These are phyloP conservation scores for Gossypium bickii DNA, from an alignment of 345 rosid genomes.

Conservation along the genomic window DNA sequence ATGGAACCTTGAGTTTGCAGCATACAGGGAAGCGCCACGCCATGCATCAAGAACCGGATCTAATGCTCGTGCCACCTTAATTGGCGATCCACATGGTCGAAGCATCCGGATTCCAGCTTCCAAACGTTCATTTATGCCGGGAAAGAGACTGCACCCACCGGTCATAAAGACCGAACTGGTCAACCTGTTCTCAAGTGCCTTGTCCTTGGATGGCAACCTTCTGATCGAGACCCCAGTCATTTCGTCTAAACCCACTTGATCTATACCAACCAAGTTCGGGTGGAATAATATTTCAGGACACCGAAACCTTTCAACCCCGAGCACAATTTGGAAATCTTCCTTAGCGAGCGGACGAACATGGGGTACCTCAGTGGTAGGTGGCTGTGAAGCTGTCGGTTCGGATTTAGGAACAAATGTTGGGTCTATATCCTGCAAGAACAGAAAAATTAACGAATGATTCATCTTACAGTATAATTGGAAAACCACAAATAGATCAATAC, in stretches of 20 bases:
- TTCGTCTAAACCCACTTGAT: slow-evolving; percentile 83
- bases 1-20: slow-evolving; percentile 50
- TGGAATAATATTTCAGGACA: slow-evolving; percentile 80
- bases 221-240: slow-evolving; percentile 74
- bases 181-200: slow-evolving; percentile 51
- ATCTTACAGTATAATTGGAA: background rate
- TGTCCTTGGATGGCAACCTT: slow-evolving; percentile 45
- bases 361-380: slow-evolving; percentile 50
- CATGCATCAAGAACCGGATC: slow-evolving; percentile 91
- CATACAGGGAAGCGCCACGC: slow-evolving; percentile 88
- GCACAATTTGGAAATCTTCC: slow-evolving; percentile 76
- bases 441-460: background rate
- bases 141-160: slow-evolving; percentile 70
- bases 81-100: slow-evolving; percentile 71
- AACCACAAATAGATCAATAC: background rate
- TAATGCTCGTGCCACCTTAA: slow-evolving; percentile 56
- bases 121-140: slow-evolving; percentile 63
- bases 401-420: slow-evolving; percentile 63
- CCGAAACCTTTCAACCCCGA: slow-evolving; percentile 81
- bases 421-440: slow-evolving; percentile 60
- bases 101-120: slow-evolving; percentile 80
- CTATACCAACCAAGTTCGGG: slow-evolving; percentile 82
- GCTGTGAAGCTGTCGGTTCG: slow-evolving; percentile 49
- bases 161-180: slow-evolving; percentile 73
- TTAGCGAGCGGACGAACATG: slow-evolving; percentile 59